phyloP scores from a whole-genome alignment of 225 moss, liverwort and hornwort genomes.

The Rhytidiadelphus loreus region DNA sequence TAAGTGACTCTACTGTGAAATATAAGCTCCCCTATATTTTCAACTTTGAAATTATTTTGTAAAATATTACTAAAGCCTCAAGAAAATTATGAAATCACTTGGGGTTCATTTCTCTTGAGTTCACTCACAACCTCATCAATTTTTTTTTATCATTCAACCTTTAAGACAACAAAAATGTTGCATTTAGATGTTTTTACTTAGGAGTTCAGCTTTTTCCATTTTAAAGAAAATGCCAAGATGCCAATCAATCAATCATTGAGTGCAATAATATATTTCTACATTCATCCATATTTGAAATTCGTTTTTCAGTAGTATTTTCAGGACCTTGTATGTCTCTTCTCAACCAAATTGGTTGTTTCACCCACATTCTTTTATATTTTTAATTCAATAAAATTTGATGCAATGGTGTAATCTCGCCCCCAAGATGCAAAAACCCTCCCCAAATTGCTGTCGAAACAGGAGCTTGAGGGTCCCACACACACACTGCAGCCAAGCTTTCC shows the following conservation, averaged over 20 bases:
- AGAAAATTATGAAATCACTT: neutral
- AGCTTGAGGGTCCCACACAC: neutral
- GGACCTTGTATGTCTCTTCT: too few species aligned
- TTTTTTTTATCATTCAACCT: neutral
- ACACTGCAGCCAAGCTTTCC: neutral
- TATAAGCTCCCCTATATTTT: neutral
- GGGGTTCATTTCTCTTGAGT: neutral
- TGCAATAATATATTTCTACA: neutral
- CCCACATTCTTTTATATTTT: too few species aligned
- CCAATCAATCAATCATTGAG: neutral
- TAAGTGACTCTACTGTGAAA: accelerated
- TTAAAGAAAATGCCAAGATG: neutral
- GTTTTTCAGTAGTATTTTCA: neutral
- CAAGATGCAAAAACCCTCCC: neutral
- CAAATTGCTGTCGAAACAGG: neutral
- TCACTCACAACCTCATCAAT: neutral
- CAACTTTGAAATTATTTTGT: neutral
- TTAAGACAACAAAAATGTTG: accelerated
- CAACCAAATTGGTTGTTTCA: too few species aligned
- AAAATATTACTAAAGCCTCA: neutral
- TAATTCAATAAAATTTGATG: too few species aligned
- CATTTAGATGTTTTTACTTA: neutral
- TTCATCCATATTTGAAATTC: neutral
- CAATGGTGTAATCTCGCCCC: neutral
- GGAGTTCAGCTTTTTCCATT: neutral